Base-by-base conservation (phyloP, 2,329 filamentous ascomycete species). In the Paecilomyces niveus region DNA sequence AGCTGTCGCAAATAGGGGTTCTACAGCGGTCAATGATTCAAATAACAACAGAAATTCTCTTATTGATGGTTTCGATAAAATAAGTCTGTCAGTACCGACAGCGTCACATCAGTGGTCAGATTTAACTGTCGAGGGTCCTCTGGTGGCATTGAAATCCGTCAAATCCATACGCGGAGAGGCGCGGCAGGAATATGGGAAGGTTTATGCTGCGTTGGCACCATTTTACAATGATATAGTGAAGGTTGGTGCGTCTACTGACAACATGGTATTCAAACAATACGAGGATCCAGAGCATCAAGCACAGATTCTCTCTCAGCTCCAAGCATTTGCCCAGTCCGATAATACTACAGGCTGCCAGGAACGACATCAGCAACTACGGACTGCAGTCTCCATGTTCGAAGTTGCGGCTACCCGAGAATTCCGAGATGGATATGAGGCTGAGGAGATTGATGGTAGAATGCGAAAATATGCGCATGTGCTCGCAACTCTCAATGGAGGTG, bases 401-500 rank as follows among this genome's bases (percentile, higher is more conserved):
- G 92, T 88, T 58, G 92, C 92, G 3, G 92, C 95, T 3, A 77
- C 97, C 55, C 84, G 89, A 54, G 94, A 99, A 72, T 99, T 99
- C 65, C 89, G 95, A 73, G 89, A 94, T 68, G 94, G 91, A 3
- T 96, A 95, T 64, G 90, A 94, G 71, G 87, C 86, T 51, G 89
- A 89, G 77, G 93, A 99, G 71, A 86, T 95, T 57, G 89, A 96
- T 63, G 92, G 90, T 1, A 83, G 87, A 57, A 97, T 97, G 93
- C 86, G 83, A 65, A 85, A 89, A 68, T 97, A 96, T 73, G 92
- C 92, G 1, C 86, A 91, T 65, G 92, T 99, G 15, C 77, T 99
- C 58, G 86, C 89, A 59, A 83, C 84, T 1, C 80, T 99, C 52
- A 95, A 96, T 70, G 91, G 90, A 26, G 92, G 91, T 15, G 81